A percentile compares a stretch with the other conserved stretches of the same genome.
phyloP scores from a whole-genome alignment of 345 rosid species.

The Arabidopsis suecica region DNA sequence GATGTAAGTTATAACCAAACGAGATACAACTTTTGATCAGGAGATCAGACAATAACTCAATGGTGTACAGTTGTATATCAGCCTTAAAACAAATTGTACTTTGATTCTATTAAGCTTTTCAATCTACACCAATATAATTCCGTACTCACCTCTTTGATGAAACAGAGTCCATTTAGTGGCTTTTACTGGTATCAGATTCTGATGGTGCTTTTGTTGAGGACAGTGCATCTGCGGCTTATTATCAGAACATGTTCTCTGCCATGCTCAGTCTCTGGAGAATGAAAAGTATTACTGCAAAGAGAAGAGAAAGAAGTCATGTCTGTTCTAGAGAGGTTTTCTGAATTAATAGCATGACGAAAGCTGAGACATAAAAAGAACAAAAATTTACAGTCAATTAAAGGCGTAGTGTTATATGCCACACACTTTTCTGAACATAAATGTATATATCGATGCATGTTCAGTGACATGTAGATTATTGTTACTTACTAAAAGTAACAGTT shows the following conservation, averaged over 20 bases:
- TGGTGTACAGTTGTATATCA: conserved; percentile 17
- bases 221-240: conserved; percentile 31
- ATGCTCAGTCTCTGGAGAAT: conserved; percentile 5
- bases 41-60: conserved; percentile 17
- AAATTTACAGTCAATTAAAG: neutral
- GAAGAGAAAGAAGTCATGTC: conserved; percentile 4
- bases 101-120: conserved; percentile 28
- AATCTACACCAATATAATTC: conserved; percentile 8
- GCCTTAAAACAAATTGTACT: neutral
- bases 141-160: conserved; percentile 26
- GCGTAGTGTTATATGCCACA: neutral
- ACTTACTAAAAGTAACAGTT: conserved; percentile 5
- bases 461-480: conserved; percentile 15
- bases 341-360: neutral
- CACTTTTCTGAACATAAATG: conserved; percentile 12
- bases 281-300: conserved; percentile 18
- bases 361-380: conserved; percentile 8
- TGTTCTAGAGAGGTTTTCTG: neutral
- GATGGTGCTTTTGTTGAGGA: conserved; percentile 22
- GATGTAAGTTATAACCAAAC: conserved; percentile 19
- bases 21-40: conserved; percentile 26
- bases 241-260: conserved; percentile 25
- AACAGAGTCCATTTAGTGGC: conserved; percentile 17
- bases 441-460: neutral
- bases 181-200: conserved; percentile 32